These are phyloP conservation scores for Naganishia randhawae DNA, from an alignment of 768 basidiomycete species.

Conservation along the genomic window DNA sequence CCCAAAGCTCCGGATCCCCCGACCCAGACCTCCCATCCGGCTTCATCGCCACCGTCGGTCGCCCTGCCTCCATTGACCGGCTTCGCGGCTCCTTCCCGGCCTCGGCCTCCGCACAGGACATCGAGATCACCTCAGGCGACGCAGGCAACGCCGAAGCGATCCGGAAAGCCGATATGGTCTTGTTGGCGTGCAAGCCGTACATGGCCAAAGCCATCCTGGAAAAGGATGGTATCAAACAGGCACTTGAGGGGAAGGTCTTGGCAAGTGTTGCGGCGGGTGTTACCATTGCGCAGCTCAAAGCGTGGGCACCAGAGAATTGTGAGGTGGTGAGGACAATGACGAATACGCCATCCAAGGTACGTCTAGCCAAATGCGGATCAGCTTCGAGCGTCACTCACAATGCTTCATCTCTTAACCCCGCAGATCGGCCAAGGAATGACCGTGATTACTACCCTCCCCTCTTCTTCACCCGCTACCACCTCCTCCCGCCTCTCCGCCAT, in stretches of 20 bases:
- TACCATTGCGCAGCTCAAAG: slow-evolving; percentile 72
- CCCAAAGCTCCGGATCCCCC: slow-evolving; percentile 60
- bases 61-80: slow-evolving; percentile 56
- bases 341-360: slow-evolving; percentile 90
- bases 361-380: slow-evolving; percentile 34
- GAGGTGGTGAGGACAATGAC: slow-evolving; percentile 82
- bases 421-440: slow-evolving; percentile 99
- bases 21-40: slow-evolving; percentile 65
- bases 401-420: neutral
- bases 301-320: slow-evolving; percentile 64
- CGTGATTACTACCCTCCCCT: slow-evolving; percentile 71
- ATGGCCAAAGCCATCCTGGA: slow-evolving; percentile 69
- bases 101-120: slow-evolving; percentile 50
- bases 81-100: neutral
- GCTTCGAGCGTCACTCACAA: neutral
- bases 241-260: slow-evolving; percentile 80
- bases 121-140: slow-evolving; percentile 64
- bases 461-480: slow-evolving; percentile 58
- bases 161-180: slow-evolving; percentile 70
- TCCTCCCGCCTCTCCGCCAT: slow-evolving; percentile 77
- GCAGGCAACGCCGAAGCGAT: slow-evolving; percentile 68
- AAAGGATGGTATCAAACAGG: slow-evolving; percentile 72
- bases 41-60: slow-evolving; percentile 83
- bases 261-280: slow-evolving; percentile 98
- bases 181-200: slow-evolving; percentile 94